phyloP scores from a whole-genome alignment of 257 asterid genomes.

The Jaltomata sinuosa region DNA sequence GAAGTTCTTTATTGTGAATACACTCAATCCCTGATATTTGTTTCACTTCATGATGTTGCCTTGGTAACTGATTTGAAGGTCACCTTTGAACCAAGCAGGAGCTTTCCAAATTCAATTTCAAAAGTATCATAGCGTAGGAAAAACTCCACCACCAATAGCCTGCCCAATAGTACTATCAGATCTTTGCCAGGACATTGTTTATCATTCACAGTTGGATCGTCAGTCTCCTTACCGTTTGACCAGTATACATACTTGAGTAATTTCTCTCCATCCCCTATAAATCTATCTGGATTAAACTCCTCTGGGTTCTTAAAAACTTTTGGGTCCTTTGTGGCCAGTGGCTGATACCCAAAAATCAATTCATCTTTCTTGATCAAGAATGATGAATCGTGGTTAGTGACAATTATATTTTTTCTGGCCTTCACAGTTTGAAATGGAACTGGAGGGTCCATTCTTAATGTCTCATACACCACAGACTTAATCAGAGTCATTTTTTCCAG shows the following conservation, averaged over 20 bases:
- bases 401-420: conserved; percentile 36
- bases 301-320: conserved; percentile 29
- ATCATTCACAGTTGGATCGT: conserved; percentile 29
- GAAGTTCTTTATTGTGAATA: conserved; percentile 10
- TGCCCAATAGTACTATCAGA: conserved; percentile 36
- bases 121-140: conserved; percentile 56
- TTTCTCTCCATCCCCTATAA: conserved; percentile 45
- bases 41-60: not conserved
- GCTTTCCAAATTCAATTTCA: conserved; percentile 17
- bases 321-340: conserved; percentile 54
- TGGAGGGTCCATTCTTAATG: conserved; percentile 51
- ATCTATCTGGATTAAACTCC: conserved; percentile 42
- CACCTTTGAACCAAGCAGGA: conserved; percentile 36
- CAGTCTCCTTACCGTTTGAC: conserved; percentile 65
- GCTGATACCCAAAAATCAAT: conserved; percentile 62
- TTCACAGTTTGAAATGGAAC: conserved; percentile 56
- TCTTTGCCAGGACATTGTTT: conserved; percentile 75
- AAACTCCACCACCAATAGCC: conserved; percentile 61
- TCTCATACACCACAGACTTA: conserved; percentile 62
- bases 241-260: conserved; percentile 53
- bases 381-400: conserved; percentile 38
- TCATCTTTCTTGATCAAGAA: conserved; percentile 65
- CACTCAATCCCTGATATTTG: not conserved
- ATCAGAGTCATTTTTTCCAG: conserved; percentile 36
- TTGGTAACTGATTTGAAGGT: conserved; percentile 36